Base-by-base conservation (phyloP, 2,329 filamentous ascomycete genomes). In the Fusarium sambucinum region DNA sequence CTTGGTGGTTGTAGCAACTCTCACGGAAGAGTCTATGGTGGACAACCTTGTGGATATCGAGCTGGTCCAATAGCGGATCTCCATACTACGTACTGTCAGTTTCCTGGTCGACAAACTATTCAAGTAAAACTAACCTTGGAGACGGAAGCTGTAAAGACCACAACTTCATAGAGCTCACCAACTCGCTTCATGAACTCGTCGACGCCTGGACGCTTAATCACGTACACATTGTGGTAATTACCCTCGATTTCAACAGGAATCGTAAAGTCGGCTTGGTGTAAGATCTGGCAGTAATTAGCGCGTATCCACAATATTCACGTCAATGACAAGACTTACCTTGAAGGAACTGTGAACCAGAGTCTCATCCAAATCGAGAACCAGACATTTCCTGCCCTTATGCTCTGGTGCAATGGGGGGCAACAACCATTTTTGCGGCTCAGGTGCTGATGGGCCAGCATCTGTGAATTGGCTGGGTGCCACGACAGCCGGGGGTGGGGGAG, bases 181-280 rank as follows among this genome's bases (percentile, higher is more conserved):
- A 99, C 94, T 62, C 96, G 87, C 85, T 98, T 98, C 93, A 99
- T 97, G 80, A 99, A 99, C 69, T 96, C 91, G 77, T 99, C 96
- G 21, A 99, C 96, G 55, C 96, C 96, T n/a, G 96, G 96, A 75
- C 96, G 89, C 83, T 99, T 99, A 79, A 99, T 99, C 70, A 99
- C 96, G 78, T 99, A 99, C 55, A 99, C 96, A 76, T 99, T 99
- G 82, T 99, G 96, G 77, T 96, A 98, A 79, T 97, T 96, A 58
- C 96, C 96, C 83, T 99, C 96, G 69, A 99, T 99, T 77, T 99
- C 96, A 30, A 99, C 96, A 0, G 96, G 96, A 77, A 99, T 98
- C 8, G 96, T 99, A 77, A 99, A 98, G 80, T 99, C 96, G 60
- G 96, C 96, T 84, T 98, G 95, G 76, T 98, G 94, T 45, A 99